These are phyloP conservation scores for Rhodamnia argentea DNA, from an alignment of 345 rosid genomes.

Conservation along the genomic window DNA sequence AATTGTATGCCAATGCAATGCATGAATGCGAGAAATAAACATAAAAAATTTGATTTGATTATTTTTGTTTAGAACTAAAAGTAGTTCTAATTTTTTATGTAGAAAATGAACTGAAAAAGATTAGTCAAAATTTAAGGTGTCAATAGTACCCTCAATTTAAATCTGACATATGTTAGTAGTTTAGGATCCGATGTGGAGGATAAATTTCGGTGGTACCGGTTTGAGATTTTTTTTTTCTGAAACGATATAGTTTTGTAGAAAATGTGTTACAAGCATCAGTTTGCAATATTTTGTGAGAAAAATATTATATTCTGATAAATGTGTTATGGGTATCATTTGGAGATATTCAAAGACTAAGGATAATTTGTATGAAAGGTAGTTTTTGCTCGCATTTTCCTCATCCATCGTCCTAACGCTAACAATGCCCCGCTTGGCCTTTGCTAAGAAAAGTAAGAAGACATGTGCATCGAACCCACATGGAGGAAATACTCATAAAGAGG, in stretches of 20 bases:
- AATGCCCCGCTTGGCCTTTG: background rate
- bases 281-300: background rate
- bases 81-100: too few species aligned
- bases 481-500: background rate
- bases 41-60: too few species aligned
- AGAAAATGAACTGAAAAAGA: too few species aligned
- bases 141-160: background rate
- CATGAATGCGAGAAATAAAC: too few species aligned
- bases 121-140: too few species aligned
- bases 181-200: background rate
- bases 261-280: background rate
- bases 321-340: background rate
- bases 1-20: too few species aligned
- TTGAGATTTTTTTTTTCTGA: background rate
- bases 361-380: background rate
- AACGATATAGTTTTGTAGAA: background rate
- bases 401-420: background rate
- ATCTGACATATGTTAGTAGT: rapidly evolving
- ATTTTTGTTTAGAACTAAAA: too few species aligned
- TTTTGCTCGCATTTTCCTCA: background rate
- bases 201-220: background rate
- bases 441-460: background rate
- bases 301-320: background rate
- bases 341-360: background rate
- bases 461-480: background rate